Base-by-base conservation (phyloP, 2,329 filamentous ascomycete genomes). In the Raffaelea albimanens region DNA sequence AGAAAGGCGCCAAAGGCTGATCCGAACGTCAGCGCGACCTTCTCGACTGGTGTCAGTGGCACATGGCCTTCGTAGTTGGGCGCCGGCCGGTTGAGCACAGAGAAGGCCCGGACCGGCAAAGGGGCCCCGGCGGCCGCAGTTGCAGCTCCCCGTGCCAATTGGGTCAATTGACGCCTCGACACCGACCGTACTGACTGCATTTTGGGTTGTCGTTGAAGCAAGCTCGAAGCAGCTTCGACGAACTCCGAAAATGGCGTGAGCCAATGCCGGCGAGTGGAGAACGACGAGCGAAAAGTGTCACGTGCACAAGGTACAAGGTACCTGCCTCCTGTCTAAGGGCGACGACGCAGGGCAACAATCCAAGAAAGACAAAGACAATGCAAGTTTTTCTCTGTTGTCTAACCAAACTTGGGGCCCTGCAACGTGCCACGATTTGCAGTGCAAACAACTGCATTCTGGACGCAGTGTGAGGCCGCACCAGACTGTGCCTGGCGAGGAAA, bases 61-160 rank as follows among this genome's bases (percentile, higher is more conserved):
- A 97, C 81, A 77, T 98, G 93, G 65, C 89, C 88, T 1, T 86
- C 82, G 69, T 97, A 97, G 59, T 87, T 93, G 49, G 89, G 87
- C 22, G 78, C 76, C 44, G 91, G 91, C 7, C 93, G 85, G 64
- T 85, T 85, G 57, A 95, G 78, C 53, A 88, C 79, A 40, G 90
- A 95, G 71, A 96, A 95, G 31, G 52, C 43, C 9, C 48, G 50
- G 8, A 38, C 5, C 5, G 34, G 7, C 34, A 38, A 5, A n/a
- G 34, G 14, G 9, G 34, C 34, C 34, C 16, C 25, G 25, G 5
- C 42, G 2, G 21, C n/a, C 1, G 9, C 14, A 3, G 29, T 16
- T 16, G 13, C 9, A 2, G 40, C 39, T n/a, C 41, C 29, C 40
- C 44, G 39, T 18, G 43, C 29, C 39, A 46, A 19, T 21, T 46